Percentiles rank a stretch among this genome's conserved stretches.
phyloP scores from a whole-genome alignment of 1,139 yeast species.

The Yamadazyma aaseri region DNA sequence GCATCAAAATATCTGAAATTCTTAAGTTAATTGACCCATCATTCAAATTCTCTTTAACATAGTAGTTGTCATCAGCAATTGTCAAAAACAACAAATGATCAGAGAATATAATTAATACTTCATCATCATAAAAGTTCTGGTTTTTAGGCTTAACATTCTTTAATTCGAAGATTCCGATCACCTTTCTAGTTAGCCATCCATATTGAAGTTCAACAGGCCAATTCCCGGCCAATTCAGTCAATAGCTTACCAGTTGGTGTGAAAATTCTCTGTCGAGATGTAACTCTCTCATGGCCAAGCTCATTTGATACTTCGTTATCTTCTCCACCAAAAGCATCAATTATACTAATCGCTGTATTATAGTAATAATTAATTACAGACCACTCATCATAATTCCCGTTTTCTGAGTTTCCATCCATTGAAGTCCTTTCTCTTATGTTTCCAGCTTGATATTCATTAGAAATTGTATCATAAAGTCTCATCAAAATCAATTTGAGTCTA shows the following conservation, averaged over 20 bases:
- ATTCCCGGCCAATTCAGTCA: conserved; percentile 76
- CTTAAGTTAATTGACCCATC: conserved; percentile 53
- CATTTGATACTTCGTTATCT: conserved; percentile 39
- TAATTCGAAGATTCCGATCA: conserved; percentile 76
- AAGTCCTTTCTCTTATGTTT: not conserved
- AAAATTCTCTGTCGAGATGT: conserved; percentile 55
- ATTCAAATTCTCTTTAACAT: conserved; percentile 19
- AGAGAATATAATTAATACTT: conserved; percentile 73
- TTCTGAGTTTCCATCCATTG: conserved; percentile 1
- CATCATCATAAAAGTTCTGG: conserved; percentile 31
- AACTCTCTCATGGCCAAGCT: conserved; percentile 13
- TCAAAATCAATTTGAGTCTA: conserved; percentile 64
- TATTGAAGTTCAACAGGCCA: conserved; percentile 89
- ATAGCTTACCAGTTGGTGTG: conserved; percentile 86
- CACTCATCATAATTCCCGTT: conserved; percentile 7
- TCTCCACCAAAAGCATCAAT: conserved; percentile 74
- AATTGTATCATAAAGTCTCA: conserved; percentile 45
- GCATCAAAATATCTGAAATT: conserved; percentile 81
- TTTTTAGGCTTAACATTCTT: conserved; percentile 26
- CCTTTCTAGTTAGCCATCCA: conserved; percentile 85
- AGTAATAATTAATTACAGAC: conserved; percentile 35
- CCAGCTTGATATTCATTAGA: conserved; percentile 11
- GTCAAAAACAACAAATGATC: conserved; percentile 70
- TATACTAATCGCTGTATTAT: conserved; percentile 56
- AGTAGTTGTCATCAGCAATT: conserved; percentile 42